Evolutionary conservation across 2,329 filamentous ascomycete genomes (phyloP).

Genomic region (Hypoxylon sp.): DNA sequence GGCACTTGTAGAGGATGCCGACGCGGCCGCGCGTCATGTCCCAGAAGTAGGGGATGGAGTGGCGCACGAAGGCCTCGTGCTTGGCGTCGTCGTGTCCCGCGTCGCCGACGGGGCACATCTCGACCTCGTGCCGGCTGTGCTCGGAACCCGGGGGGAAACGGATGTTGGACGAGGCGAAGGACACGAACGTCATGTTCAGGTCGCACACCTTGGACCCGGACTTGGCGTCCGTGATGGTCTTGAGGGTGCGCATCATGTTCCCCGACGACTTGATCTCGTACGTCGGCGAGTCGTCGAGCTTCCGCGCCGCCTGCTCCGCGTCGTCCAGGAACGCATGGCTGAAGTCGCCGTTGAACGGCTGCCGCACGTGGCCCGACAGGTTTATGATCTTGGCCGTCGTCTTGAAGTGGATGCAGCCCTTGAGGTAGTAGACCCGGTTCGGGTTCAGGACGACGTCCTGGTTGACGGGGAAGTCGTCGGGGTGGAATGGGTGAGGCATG

Average conservation of each 20-base stretch:
- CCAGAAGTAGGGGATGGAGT: conserved; percentile 54
- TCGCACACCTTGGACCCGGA: conserved; percentile 48
- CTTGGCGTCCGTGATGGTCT: conserved; percentile 47
- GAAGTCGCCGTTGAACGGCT: conserved; percentile 49
- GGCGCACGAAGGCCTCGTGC: conserved; percentile 51
- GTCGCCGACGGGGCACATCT: conserved; percentile 50
- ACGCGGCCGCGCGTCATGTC: conserved; percentile 50
- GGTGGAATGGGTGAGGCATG: conserved; percentile 52
- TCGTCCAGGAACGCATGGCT: conserved; percentile 48
- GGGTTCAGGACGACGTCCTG: conserved; percentile 43
- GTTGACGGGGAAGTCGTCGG: conserved; percentile 53
- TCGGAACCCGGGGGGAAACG: conserved; percentile 48
- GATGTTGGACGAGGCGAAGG: conserved; percentile 48
- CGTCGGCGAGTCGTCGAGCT: conserved; percentile 36
- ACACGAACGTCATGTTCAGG: conserved; percentile 53
- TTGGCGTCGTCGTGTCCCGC: conserved; percentile 36
- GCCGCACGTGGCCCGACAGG: conserved; percentile 42
- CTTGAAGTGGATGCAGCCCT: conserved; percentile 52
- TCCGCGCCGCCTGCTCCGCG: conserved; percentile 37
- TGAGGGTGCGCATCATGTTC: conserved; percentile 54
- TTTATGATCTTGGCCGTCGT: conserved; percentile 48
- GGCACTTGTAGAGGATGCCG: conserved; percentile 51
- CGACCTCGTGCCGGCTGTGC: conserved; percentile 50
- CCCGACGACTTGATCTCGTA: conserved; percentile 49
- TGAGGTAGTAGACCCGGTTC: conserved; percentile 48